Base-by-base conservation (phyloP, 2,329 filamentous ascomycete genomes). In the Xylariaceae sp. region DNA sequence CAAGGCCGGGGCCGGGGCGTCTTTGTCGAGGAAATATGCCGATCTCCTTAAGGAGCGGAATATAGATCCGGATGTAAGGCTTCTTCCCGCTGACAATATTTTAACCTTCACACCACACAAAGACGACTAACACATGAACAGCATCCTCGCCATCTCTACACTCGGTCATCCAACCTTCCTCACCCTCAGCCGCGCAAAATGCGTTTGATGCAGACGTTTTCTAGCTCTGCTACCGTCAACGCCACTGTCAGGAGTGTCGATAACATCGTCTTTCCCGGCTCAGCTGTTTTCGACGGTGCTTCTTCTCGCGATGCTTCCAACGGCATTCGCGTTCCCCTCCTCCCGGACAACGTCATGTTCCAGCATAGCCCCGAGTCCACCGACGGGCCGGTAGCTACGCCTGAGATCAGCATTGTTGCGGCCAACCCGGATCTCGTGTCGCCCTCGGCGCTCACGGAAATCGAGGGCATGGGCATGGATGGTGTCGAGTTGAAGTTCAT, bases 201-300 rank as follows among this genome's bases (percentile, higher is more conserved):
- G 64, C 82, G 81, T 41, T 71, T 85, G 53, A 85, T 86, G 82
- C 83, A 86, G 72, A 80, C 79, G 65, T 85, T 85, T 73, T 73
- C 76, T 27, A 74, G 77, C 19, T 70, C 74, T 2, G 68, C 77
- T 12, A 62, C 55, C 4, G 4, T 69, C 8, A 65, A 72, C 31
- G 61, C 70, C n/a, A 58, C 65, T 3, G 54, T 66, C 47, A 64
- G 69, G 45, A 71, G 76, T 55, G 74, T 83, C 55, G 80, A 85
- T 70, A 74, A 72, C 66, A 72, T 77, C 57, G 68, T 81, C 57
- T 74, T 86, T 53, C 82, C 82, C 30, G 67, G 72, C 54, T 68
- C 76, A 9, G 68, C 72, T 48, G 57, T 60, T n/a, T 64, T 69
- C 44, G 57, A 67, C 45, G 60, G 55, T 8, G 50, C 63, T 44